Percentiles rank a stretch among this genome's conserved stretches.
Evolutionary conservation across 495 filamentous ascomycete species (phyloP).

Genomic region (Rostrohypoxylon terebratum): DNA sequence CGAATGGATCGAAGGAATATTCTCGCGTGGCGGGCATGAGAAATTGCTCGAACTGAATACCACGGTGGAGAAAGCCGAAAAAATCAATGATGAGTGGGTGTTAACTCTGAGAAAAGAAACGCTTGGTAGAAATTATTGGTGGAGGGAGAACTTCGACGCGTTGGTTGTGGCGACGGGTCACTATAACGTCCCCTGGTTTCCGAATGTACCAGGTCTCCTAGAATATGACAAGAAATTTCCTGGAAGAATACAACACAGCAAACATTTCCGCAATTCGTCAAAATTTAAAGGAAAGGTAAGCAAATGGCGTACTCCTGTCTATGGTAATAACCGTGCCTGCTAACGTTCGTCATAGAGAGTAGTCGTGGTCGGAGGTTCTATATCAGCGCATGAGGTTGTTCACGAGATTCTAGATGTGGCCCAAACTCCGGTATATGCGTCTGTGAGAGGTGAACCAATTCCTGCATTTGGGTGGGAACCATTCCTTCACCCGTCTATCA

Average conservation of each 20-base stretch:
- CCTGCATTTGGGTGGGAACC: constrained; percentile 54
- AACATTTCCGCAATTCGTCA: constrained; percentile 48
- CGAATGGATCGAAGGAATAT: constrained; percentile 55
- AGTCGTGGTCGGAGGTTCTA: constrained; percentile 50
- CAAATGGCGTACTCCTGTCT: neutral
- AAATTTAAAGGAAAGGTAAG: constrained; percentile 60
- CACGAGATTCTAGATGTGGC: constrained; percentile 51
- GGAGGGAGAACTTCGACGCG: constrained; percentile 53
- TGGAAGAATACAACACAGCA: constrained; percentile 51
- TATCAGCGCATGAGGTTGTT: constrained; percentile 51
- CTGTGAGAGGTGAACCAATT: constrained; percentile 48
- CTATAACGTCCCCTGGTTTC: constrained; percentile 54
- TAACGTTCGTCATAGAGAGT: constrained; percentile 42
- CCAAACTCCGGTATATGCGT: constrained; percentile 46
- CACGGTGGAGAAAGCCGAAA: constrained; percentile 57
- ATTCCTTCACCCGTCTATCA: constrained; percentile 63
- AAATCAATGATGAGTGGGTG: constrained; percentile 53
- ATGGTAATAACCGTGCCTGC: neutral
- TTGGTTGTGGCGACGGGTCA: constrained; percentile 52
- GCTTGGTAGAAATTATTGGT: constrained; percentile 55
- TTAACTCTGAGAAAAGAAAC: constrained; percentile 53
- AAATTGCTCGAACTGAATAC: constrained; percentile 53
- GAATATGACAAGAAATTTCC: constrained; percentile 50
- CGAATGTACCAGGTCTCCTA: constrained; percentile 46
- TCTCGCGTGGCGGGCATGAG: constrained; percentile 52